Base-by-base conservation (phyloP, 2,329 filamentous ascomycete species). In the Colletotrichum trifolii region DNA sequence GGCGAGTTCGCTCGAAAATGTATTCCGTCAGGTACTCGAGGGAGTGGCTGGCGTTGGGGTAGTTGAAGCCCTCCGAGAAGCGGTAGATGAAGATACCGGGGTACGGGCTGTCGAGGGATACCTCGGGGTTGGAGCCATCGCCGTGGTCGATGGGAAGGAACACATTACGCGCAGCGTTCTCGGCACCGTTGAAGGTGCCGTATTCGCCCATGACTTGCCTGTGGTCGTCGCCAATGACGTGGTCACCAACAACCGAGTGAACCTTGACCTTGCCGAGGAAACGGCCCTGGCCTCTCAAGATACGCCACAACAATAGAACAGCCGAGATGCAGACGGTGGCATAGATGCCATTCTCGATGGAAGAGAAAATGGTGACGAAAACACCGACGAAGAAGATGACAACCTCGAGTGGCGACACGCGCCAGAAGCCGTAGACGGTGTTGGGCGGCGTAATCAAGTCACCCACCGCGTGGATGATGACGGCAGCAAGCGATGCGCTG, bases 11-110 rank as follows among this genome's bases (percentile, higher is more conserved):
- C 47, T 83, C 76, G 69, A 91, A 90, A 50, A 97, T 87, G 70
- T 89, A 87, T 2, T 84, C 79, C 2, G 88, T 87, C 54, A 97
- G 83, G 72, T 93, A 87, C 73, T 97, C 94, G 61, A 97, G 87
- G 69, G 96, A 94, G 75, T 93, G 90, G 72, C 93, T 93, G 17
- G 94, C 94, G 71, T 97, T 99, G 66, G 95, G 93, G 73, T 98
- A 99, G 79, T 96, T 97, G 84, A 97, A 97, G 47, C 94, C 93
- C 79, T 98, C 95, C 0, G 91, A 89, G 77, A 97, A 97, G 48
- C 95, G 89, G 81, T 97, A 98, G 73, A 98, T 97, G 79, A 98
- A 97, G 69, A 99, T 86, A 56, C 96, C 96, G 0, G 95, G 95
- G 72, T 96, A 93, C 1, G 96, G 94, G 59, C 88, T 88, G 67